Percentiles rank a stretch among this genome's conserved stretches.
These are phyloP conservation scores for Quillaja saponaria DNA, from an alignment of 306 rosid species.

Conservation along the genomic window DNA sequence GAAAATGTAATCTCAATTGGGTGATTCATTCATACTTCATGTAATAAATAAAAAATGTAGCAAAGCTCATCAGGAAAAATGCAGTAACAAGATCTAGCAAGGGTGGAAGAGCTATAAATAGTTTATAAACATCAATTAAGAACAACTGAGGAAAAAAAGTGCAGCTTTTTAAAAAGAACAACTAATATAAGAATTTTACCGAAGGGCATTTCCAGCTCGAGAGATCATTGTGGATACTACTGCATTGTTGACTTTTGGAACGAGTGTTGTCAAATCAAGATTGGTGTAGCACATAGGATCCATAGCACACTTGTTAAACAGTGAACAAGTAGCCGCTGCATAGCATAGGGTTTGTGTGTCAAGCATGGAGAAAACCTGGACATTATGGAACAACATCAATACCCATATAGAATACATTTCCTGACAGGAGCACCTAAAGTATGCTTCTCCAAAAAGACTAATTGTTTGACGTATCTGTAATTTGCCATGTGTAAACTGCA, in stretches of 20 bases:
- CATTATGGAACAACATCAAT: conserved; percentile 27
- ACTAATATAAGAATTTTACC: conserved; percentile 37
- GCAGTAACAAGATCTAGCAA: too few relatives aligned
- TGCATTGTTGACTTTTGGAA: conserved; percentile 92
- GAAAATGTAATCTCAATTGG: background rate
- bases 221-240: conserved; percentile 93
- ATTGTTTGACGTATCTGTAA: too few relatives aligned
- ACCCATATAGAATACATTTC: conserved; percentile 19
- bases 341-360: conserved; percentile 88
- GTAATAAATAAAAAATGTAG: conserved; percentile 9
- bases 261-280: conserved; percentile 76
- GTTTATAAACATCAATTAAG: too few relatives aligned
- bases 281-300: conserved; percentile 86
- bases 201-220: conserved; percentile 86
- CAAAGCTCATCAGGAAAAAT: background rate
- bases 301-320: conserved; percentile 89
- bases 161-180: too few relatives aligned
- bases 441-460: conserved; percentile 3
- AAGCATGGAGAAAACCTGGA: conserved; percentile 89
- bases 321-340: conserved; percentile 81
- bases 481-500: too few relatives aligned
- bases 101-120: too few relatives aligned
- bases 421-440: background rate
- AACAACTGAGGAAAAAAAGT: background rate
- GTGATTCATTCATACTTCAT: background rate